A percentile compares a stretch with the other conserved stretches of the same genome.
Evolutionary conservation across 2,329 filamentous ascomycete species (phyloP).

Genomic region (Colletotrichum eremochloae): DNA sequence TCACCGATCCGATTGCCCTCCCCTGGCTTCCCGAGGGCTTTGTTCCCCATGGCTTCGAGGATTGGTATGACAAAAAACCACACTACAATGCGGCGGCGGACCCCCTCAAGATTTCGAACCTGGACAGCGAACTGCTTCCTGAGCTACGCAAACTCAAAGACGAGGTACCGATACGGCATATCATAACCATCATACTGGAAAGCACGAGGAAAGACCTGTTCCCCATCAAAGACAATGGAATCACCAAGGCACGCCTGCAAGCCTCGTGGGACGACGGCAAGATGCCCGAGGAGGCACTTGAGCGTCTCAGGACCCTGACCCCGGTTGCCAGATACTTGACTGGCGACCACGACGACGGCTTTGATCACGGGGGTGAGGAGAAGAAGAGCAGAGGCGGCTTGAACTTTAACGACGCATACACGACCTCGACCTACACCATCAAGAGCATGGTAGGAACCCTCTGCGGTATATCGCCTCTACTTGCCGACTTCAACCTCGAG

Average conservation of each 20-base stretch:
- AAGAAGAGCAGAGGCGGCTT: conserved; percentile 46
- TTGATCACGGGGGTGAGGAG: conserved; percentile 15
- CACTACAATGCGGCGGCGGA: conserved; percentile 51
- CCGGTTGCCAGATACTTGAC: conserved; percentile 38
- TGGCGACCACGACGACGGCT: conserved; percentile 28
- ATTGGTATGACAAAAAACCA: conserved; percentile 46
- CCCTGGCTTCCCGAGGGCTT: conserved; percentile 48
- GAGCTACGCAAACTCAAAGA: conserved; percentile 38
- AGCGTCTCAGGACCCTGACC: conserved; percentile 45
- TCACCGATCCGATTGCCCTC: conserved; percentile 43
- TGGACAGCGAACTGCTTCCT: conserved; percentile 46
- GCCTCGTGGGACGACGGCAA: conserved; percentile 45
- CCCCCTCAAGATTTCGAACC: conserved; percentile 51
- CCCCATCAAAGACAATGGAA: conserved; percentile 51
- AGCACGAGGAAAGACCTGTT: conserved; percentile 54
- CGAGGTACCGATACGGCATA: conserved; percentile 50
- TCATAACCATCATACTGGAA: conserved; percentile 53
- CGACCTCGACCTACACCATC: conserved; percentile 52
- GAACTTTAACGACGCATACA: conserved; percentile 50
- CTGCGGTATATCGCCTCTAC: conserved; percentile 52
- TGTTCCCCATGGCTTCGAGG: conserved; percentile 43
- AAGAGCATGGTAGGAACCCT: conserved; percentile 53
- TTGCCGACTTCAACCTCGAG: conserved; percentile 53
- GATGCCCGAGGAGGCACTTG: conserved; percentile 47
- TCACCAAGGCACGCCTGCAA: conserved; percentile 46